Evolutionary conservation across 2,329 filamentous ascomycete species (phyloP), one percentile per base, ranked within the genome.

Genomic region (Paracorniculantispora psalliotae): DNA sequence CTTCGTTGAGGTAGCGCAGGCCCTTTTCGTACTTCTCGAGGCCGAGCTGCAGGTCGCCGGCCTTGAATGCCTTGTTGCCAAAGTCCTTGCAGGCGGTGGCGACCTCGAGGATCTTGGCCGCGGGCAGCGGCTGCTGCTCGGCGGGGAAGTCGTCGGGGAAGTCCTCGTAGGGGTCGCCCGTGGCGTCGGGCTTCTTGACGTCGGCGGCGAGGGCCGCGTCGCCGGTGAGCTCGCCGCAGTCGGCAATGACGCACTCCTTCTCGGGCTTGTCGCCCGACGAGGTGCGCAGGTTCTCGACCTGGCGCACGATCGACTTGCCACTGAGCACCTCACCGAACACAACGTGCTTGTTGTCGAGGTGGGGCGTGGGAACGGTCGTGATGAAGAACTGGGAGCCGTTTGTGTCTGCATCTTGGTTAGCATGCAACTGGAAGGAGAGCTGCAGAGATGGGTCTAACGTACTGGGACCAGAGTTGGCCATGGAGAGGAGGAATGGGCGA

Each of bases 321-420:
- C 87, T 89, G 69, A 97, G 83, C 59, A 97, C 93, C 72, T 97
- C 89, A 63, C 94, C 94, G 67, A 97, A 99, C 25, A 99, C 92
- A 49, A 97, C 94, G 77, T 99, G 93, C 81, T 99, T 99, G 72
- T 86, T 86, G 73, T 99, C 92, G 41, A 97, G 84, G 73, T 97
- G 94, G 50, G 92, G 92, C 15, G 94, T 97, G n/a, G 87, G 82
- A 30, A 96, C 91, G 17, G 94, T 97, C 51, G 94, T 99, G 68
- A 97, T 81, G 83, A 99, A 99, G 84, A 99, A 99, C 71, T 99
- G 94, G 53, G 90, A 96, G 69, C 94, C 94, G 73, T 99, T 99
- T 73, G 94, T 96, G 67, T 88, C 88, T 50, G 43, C 52, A 28
- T 2, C 26, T 48, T 65, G 50, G 59, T 60, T 44, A 62, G 60